Base-by-base conservation (phyloP, 2,329 filamentous ascomycete genomes). In the Monosporascus ibericus region DNA sequence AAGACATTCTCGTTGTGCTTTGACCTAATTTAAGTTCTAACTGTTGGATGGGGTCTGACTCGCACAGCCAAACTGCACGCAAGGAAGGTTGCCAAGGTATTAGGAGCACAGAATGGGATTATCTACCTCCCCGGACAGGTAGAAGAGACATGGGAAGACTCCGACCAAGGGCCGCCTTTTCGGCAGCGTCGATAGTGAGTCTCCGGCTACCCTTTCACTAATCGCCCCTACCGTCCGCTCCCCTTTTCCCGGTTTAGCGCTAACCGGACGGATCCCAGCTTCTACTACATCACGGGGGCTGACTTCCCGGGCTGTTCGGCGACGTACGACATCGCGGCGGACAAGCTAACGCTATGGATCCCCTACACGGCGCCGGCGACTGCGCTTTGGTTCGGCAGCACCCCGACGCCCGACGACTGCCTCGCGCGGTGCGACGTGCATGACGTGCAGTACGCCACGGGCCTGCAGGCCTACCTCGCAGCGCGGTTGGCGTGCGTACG, bases 341-440 rank as follows among this genome's bases (percentile, higher is more conserved):
- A 92, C 65, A 71, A 73, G 22, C 78, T 94, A 52, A 82, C 79
- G 5, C 79, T 92, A 27, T 94, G 87, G 79, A 83, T 92, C 47
- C 87, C 88, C 2, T 80, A 82, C 60, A 81, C 85, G 57, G 81
- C 87, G 58, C 81, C 80, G 15, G 75, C 74, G 17, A 74, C 79
- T 59, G 74, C 80, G 11, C 78, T 89, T 48, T 90, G 80, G 78
- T 81, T 80, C 62, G 86, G 86, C 17, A 75, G 74, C 36, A 80
- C 78, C 22, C 84, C 84, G 0, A 78, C 76, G 9, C 72, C 75
- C 11, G 77, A 84, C 15, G 82, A 88, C 53, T 86, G 85, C 52
- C 72, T 81, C 58, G 72, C 72, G 2, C 75, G 72, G 51, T 85
- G 84, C 59, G 85, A 92, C 58, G 78, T 92, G 51, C 88, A 92